Percentiles rank a stretch among this genome's conserved stretches.
These are phyloP conservation scores for Aspergillus sclerotiicarbonarius DNA, from an alignment of 495 filamentous ascomycete species.

Conservation along the genomic window DNA sequence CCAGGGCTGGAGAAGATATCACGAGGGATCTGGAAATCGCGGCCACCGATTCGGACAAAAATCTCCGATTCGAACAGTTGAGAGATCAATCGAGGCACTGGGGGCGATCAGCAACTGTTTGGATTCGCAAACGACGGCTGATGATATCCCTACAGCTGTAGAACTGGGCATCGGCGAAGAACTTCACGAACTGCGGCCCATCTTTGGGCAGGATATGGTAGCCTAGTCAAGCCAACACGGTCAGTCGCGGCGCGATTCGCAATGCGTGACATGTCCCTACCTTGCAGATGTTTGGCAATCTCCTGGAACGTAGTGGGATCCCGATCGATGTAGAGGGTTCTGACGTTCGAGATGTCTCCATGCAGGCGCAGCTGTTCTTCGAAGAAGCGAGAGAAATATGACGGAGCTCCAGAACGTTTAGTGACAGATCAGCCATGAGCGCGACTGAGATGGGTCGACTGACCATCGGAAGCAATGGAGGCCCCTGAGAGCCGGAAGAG, in stretches of 20 bases:
- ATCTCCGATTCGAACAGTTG: conserved; percentile 94
- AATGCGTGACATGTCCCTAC: conserved; percentile 25
- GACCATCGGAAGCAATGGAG: conserved; percentile 92
- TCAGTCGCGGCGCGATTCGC: conserved; percentile 3
- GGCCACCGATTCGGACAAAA: conserved; percentile 82
- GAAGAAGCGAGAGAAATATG: conserved; percentile 97
- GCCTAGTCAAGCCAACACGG: conserved; percentile 38
- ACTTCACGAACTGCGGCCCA: conserved; percentile 79
- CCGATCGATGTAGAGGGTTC: conserved; percentile 91
- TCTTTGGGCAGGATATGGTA: conserved; percentile 86
- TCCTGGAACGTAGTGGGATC: conserved; percentile 88
- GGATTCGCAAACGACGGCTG: not conserved
- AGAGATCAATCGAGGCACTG: conserved; percentile 83
- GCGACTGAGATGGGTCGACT: conserved; percentile 34
- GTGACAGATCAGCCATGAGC: conserved; percentile 15
- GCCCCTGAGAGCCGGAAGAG: conserved; percentile 93
- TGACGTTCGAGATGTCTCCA: conserved; percentile 52
- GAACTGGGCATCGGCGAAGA: conserved; percentile 96
- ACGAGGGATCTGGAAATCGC: conserved; percentile 83
- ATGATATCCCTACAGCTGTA: conserved; percentile 64
- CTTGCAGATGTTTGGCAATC: conserved; percentile 89
- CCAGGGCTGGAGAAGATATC: conserved; percentile 83
- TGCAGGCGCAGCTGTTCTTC: conserved; percentile 71
- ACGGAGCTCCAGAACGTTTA: conserved; percentile 76
- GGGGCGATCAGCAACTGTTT: conserved; percentile 14